phyloP scores from a whole-genome alignment of 2,329 filamentous ascomycete genomes.

The Penicillium freii region DNA sequence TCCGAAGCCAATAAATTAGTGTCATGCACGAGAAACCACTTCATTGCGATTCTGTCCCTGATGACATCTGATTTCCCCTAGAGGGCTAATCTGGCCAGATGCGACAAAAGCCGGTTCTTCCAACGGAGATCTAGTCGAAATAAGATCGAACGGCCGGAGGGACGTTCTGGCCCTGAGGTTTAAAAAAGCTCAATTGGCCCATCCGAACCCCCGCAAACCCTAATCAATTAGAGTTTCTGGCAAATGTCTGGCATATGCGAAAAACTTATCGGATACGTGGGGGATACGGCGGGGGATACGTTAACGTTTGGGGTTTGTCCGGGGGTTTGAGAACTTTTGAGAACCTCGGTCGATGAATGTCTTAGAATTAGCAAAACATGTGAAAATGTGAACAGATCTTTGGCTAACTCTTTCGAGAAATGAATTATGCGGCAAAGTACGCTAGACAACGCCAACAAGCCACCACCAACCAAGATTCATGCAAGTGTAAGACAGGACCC shows the following conservation, averaged over 20 bases:
- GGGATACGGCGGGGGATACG: neutral
- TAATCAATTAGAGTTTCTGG: constrained; percentile 3
- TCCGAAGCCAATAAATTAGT: neutral
- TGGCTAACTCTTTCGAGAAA: neutral
- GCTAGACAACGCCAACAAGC: neutral
- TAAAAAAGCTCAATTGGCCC: neutral
- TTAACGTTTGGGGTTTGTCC: neutral
- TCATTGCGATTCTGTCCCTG: neutral
- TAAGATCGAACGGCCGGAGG: neutral
- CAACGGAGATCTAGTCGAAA: neutral
- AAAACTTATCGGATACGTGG: neutral
- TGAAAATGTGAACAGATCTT: neutral
- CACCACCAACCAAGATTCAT: neutral
- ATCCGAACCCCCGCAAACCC: neutral
- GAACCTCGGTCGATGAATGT: neutral
- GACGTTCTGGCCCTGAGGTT: neutral
- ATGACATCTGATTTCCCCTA: neutral
- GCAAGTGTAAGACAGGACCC: no score
- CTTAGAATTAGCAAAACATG: neutral
- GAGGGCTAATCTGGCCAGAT: neutral
- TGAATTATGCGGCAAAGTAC: neutral
- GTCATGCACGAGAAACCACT: neutral
- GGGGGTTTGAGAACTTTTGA: neutral
- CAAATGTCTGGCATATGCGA: neutral
- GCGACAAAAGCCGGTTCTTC: neutral